Evolutionary conservation across 2,329 filamentous ascomycete genomes (phyloP).

Genomic region (Apiospora hydei): DNA sequence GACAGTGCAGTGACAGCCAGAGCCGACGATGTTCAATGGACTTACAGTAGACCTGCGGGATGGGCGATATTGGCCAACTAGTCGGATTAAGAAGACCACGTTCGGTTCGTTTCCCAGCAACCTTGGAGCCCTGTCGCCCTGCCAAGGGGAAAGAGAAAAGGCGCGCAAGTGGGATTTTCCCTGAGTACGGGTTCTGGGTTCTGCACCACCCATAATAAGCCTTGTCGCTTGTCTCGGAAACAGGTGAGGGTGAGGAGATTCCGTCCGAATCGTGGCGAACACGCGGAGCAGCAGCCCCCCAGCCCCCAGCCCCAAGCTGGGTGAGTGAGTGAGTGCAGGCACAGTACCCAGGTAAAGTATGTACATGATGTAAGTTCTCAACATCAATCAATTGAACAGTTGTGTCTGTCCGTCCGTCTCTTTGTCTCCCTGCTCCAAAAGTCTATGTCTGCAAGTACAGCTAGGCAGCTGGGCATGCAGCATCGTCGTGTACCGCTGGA

Average conservation of each 20-base stretch:
- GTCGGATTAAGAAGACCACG: constrained; percentile 13
- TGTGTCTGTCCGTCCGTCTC: neutral
- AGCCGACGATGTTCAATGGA: constrained; percentile 18
- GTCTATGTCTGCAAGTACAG: neutral
- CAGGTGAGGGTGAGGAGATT: constrained; percentile 21
- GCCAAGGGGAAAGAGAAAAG: neutral
- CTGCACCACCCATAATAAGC: neutral
- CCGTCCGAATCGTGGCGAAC: neutral
- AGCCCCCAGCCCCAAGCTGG: neutral
- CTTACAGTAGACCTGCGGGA: neutral
- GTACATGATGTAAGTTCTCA: no score
- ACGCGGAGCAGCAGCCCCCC: neutral
- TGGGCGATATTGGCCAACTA: constrained; percentile 4
- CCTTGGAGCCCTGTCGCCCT: neutral
- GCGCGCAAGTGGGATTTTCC: constrained; percentile 12
- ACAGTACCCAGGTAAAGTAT: neutral
- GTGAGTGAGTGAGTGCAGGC: neutral
- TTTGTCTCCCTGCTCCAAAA: neutral
- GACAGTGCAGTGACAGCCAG: neutral
- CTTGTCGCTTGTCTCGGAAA: constrained; percentile 20
- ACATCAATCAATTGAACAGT: neutral
- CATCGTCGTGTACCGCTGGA: neutral
- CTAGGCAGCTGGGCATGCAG: neutral
- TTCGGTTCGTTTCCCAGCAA: constrained; percentile 18
- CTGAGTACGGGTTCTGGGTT: no score